Percentiles rank a stretch among this genome's conserved stretches.
Conservation (phyloP, 192 early-diverging fungal genomes). For the Gaertneriomyces semiglobifer region DNA sequence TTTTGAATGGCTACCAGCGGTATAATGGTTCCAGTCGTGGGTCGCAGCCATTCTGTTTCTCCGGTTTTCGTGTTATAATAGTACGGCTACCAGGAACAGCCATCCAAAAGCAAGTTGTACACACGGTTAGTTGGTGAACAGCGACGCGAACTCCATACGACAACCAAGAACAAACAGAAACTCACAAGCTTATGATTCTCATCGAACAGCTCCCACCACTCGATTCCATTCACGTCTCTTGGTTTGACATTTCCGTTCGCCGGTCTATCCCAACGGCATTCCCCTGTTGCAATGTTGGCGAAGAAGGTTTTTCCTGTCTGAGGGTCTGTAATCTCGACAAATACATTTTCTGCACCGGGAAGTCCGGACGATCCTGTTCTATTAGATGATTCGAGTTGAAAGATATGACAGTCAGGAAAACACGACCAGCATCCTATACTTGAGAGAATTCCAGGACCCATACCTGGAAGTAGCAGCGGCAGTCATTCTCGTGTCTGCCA, state of each 20-base stretch:
- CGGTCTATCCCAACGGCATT: slow-evolving; percentile 71
- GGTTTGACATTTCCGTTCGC: slow-evolving; percentile 57
- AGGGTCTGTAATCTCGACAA: slow-evolving; percentile 46
- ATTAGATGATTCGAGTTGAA: background rate
- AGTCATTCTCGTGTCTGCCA: background rate
- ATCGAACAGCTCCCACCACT: slow-evolving; percentile 98
- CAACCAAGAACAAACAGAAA: background rate
- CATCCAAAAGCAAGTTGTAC: background rate
- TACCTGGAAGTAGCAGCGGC: slow-evolving; percentile 7
- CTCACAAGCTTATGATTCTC: slow-evolving; percentile 66
- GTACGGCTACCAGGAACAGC: slow-evolving; percentile 58
- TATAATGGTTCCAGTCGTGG: slow-evolving; percentile 67
- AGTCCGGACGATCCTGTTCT: background rate
- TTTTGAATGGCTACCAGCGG: slow-evolving; percentile 58
- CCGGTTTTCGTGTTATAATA: slow-evolving; percentile 89
- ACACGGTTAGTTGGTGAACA: background rate
- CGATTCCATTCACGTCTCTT: slow-evolving; percentile 68
- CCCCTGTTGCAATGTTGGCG: slow-evolving; percentile 66
- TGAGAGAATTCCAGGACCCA: background rate
- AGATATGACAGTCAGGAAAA: background rate
- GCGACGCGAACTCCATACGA: background rate
- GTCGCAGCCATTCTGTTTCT: slow-evolving; percentile 84
- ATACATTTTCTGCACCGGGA: slow-evolving; percentile 15
- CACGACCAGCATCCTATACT: background rate
- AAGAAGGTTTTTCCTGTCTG: slow-evolving; percentile 53